Evolutionary conservation across 345 rosid genomes (phyloP), one percentile per base, ranked within the genome.

Genomic region (Brassica incana): DNA sequence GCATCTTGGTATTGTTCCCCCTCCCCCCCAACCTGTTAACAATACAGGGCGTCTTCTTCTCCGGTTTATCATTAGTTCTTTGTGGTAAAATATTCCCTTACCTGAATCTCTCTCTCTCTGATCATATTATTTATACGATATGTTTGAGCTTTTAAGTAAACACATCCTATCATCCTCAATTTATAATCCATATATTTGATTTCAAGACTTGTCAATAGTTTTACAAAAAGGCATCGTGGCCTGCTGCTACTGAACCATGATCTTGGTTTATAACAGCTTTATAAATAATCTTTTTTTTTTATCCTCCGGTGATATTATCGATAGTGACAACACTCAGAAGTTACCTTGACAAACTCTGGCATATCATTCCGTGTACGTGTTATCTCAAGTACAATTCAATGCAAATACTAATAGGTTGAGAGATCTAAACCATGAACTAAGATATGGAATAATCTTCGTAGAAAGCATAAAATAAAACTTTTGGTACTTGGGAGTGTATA

Each of bases 401-500:
- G 61, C 25, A 54, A 52, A 54, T 54, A 54, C 9, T 23, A 5
- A 6, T 69, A 74, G 14, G 3, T 11, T 23, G 36, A 75, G 36
- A 74, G 36, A 74, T 61, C 63, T 23, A 25, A 61, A 35, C 29
- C 71, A 33, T 60, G 65, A 73, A 52, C 64, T 65, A 33, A 29
- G 52, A 35, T 5, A 65, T 75, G 27, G 25, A 33, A 45, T 72
- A 65, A 27, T 9, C 1, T 74, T 74, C 71, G 52, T 63, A 60
- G 38, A 69, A 74, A 36, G 61, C 71, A 69, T 40, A 64, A 5
- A 75, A 70, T 71, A 30, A 38, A 38, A 29, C 25, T 40, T 75
- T 58, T 32, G 12, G 69, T 71, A 58, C 83, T 71, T 45, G 61
- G 20, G 20, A 52, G 58, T 74, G 35, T 75, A 76, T 76, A 71